Base-by-base conservation (phyloP, 257 asterid genomes). In the Oldenlandia corymbosa region DNA sequence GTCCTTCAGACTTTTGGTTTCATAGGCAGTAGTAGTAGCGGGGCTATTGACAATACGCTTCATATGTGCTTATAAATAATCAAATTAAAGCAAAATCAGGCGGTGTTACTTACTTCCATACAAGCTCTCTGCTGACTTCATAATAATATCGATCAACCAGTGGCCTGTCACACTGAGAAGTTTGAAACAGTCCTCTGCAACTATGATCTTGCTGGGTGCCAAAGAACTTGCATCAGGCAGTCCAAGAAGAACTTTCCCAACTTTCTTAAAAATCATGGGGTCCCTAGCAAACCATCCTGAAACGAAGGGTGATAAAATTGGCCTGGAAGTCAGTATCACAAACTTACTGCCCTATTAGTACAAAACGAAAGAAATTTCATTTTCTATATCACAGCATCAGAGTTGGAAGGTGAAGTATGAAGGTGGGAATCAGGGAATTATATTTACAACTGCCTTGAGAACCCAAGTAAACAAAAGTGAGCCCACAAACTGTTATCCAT, bases 211-310 rank as follows among this genome's bases (percentile, higher is more conserved):
- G 64, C 65, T 53, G 18, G 77, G 80, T 58, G 60, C 58, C 7
- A 49, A 34, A 9, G 70, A 39, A 74, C 55, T 27, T 59, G 60
- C 73, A 37, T 77, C 83, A 24, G 63, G 68, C 66, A 76, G 17
- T 57, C 49, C 78, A 75, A 88, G 47, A 64, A 91, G 76, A 66
- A 88, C 49, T 58, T 78, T 75, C 26, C 96, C 98, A 27, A 88
- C 95, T 60, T 65, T 79, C 75, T 78, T 91, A 88, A 91, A 83
- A 39, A 78, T 72, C 45, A 52, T 21, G 27, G 92, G 83, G 76
- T 86, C 92, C 77, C 91, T 81, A 1, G 92, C 98, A 78, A 91
- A 86, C 98, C 95, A 91, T 45, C 98, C 95, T 90, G 84, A 51
- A 62, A 60, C 18, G 36, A 52, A 62, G 10, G 1, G 4, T 50